Evolutionary conservation across 73 alveolate species (phyloP).

Genomic region (Symbiodinium natans): DNA sequence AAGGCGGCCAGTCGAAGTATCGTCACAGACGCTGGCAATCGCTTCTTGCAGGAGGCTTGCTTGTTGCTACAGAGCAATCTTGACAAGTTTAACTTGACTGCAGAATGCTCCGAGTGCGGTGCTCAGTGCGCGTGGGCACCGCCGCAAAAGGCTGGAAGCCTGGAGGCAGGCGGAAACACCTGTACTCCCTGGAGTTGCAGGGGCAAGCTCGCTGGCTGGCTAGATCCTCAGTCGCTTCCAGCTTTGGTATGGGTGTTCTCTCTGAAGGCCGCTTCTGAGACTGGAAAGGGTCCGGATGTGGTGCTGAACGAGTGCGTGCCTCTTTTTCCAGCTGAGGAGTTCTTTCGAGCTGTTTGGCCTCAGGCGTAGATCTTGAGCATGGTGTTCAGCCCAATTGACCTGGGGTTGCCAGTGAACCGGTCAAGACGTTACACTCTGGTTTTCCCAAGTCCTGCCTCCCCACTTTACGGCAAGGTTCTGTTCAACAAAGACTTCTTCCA

Average conservation of each 20-base stretch:
- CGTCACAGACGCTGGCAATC: no score
- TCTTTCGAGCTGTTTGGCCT: neutral
- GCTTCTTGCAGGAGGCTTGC: neutral
- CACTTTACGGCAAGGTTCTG: no score
- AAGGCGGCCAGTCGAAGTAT: no score
- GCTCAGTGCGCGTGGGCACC: neutral
- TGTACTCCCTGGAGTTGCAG: slow-evolving; percentile 6
- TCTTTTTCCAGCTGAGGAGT: neutral
- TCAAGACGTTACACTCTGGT: neutral
- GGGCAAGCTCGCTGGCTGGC: neutral
- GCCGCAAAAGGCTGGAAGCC: no score
- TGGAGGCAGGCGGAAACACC: slow-evolving; percentile 20
- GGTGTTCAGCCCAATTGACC: neutral
- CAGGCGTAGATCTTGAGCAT: neutral
- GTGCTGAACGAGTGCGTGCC: no score
- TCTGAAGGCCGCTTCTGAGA: neutral
- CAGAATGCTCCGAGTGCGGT: neutral
- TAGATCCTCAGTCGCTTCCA: neutral
- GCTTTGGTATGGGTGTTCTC: no score
- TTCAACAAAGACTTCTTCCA: neutral
- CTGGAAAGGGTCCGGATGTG: neutral
- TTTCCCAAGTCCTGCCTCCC: neutral
- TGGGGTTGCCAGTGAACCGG: slow-evolving; percentile 11
- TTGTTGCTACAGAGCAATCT: neutral
- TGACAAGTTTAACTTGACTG: neutral